Evolutionary conservation across 805 yeast genomes (phyloP), one percentile per base, ranked within the genome.

Genomic region (Metschnikowia dekortorum): DNA sequence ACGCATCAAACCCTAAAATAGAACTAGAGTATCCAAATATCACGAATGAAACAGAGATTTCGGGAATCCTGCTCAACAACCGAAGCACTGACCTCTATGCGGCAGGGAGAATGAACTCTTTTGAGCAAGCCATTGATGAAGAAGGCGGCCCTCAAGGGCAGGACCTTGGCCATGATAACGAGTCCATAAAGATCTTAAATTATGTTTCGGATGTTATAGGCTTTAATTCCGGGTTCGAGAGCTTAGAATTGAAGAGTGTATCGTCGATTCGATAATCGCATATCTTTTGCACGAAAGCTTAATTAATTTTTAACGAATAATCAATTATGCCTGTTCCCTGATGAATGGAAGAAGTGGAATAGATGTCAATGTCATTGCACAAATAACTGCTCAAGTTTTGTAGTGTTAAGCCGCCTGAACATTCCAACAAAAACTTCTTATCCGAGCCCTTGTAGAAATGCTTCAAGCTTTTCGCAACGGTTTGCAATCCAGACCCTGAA

Each of bases 311-410:
- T 65, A 91, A 76, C 30, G 95, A 86, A 66, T 85, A 91, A 64
- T 91, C 98, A 53, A 91, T 77, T 31, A 87, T 79, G 0, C 84
- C 81, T 8, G 84, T 77, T n/a, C 97, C 97, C 70, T 91, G 98
- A 65, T 91, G 98, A 52, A 92, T 84, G 14, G 90, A 82, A 16
- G 95, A 85, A 1, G 98, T 92, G 35, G 95, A 85, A 73, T 90
- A 92, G 56, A 91, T 84, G 60, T 91, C 98, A 52, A 91, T 83
- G 51, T 86, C 89, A 52, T 86, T 79, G 58, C 90, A 83, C 60
- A 91, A 73, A 61, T 79, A 92, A 6, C 74, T 66, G 29, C 70
- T 67, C 49, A 91, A 70, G 65, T 91, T 91, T 3, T 79, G 75
- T 56, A 83, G 70, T 2, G 87, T 86, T 55, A 91, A 76, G 0